These are phyloP conservation scores for Pseudogymnoascus sp. DNA, from an alignment of 2,329 filamentous ascomycete genomes.

Conservation along the genomic window DNA sequence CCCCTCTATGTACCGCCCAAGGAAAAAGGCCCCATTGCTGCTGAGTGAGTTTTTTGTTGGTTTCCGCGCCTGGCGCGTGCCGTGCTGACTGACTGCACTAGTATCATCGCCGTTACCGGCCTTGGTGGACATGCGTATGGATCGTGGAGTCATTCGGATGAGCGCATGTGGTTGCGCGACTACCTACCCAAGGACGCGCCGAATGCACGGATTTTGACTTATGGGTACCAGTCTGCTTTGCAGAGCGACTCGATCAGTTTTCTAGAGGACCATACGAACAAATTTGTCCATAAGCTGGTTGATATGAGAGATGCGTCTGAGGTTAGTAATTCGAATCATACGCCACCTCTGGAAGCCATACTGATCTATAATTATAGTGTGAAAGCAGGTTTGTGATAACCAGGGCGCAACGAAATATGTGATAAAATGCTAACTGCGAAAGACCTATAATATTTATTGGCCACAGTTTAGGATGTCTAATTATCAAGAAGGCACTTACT, in stretches of 20 bases:
- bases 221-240: slow-evolving; percentile 11
- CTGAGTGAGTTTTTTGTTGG: neutral
- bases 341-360: neutral
- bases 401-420: neutral
- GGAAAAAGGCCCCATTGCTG: neutral
- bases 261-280: neutral
- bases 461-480: neutral
- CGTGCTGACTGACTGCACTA: neutral
- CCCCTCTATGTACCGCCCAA: neutral
- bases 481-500: slow-evolving; percentile 4
- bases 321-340: neutral
- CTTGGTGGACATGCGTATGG: slow-evolving; percentile 12
- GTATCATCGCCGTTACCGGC: slow-evolving; percentile 12
- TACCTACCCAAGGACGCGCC: slow-evolving; percentile 4
- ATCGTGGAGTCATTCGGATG: slow-evolving; percentile 1
- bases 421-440: neutral
- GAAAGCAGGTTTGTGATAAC: neutral
- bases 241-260: slow-evolving; percentile 5
- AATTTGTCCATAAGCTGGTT: slow-evolving; percentile 4
- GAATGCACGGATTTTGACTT: slow-evolving; percentile 11
- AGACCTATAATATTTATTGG: slow-evolving; percentile 6
- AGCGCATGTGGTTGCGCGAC: slow-evolving; percentile 12
- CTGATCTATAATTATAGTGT: neutral
- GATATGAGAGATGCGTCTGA: slow-evolving; percentile 6
- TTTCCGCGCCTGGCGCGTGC: neutral